Conservation (phyloP, 805 yeast genomes). For the Candida quercuum region DNA sequence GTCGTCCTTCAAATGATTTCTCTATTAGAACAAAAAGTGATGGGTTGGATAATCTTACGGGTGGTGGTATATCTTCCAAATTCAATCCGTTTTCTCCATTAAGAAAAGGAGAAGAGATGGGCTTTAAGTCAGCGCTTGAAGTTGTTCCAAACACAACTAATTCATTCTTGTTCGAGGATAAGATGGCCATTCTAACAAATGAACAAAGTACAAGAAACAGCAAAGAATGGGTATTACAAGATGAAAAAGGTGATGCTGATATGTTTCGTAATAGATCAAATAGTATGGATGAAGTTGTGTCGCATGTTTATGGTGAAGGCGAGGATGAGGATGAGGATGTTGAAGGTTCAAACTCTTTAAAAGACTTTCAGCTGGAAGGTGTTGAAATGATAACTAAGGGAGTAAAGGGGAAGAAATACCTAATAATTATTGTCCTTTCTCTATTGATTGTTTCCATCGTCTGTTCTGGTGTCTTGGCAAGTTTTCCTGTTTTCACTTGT, state of each 20-base stretch:
- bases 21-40: neutral
- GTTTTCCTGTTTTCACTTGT: slow-evolving; percentile 28
- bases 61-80: neutral
- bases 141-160: slow-evolving; percentile 4
- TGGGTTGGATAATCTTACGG: neutral
- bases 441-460: slow-evolving; percentile 1
- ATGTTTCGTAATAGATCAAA: slow-evolving; percentile 1
- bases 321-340: neutral
- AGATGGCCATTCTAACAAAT: slow-evolving; percentile 1
- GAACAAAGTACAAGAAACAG: neutral
- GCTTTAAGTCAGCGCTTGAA: slow-evolving; percentile 9
- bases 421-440: neutral
- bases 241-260: neutral
- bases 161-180: neutral
- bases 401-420: neutral
- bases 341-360: neutral
- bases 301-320: neutral
- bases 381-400: neutral
- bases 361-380: neutral
- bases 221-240: neutral
- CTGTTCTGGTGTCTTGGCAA: neutral
- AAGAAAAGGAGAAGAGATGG: slow-evolving; percentile 4
- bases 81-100: slow-evolving; percentile 1
- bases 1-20: neutral
- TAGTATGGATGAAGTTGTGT: slow-evolving; percentile 4